A percentile compares a stretch with the other conserved stretches of the same genome.
Evolutionary conservation across 106 monocot species (phyloP).

Genomic region (Triglochin maritima): DNA sequence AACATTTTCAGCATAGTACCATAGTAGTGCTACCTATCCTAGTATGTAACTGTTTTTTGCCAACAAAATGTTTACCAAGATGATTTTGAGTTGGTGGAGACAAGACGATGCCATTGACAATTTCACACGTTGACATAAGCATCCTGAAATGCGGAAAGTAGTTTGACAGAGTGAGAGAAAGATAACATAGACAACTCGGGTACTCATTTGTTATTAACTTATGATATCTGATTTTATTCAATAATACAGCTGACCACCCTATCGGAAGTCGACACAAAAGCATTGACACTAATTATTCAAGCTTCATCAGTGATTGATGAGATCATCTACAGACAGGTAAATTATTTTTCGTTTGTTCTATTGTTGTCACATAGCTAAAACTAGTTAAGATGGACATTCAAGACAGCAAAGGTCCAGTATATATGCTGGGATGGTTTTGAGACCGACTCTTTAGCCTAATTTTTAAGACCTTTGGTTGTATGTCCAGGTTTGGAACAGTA

Average conservation of each 20-base stretch:
- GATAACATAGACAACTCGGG: too few species aligned
- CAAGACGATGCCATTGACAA: too few species aligned
- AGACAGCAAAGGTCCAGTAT: neutral
- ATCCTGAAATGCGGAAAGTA: too few species aligned
- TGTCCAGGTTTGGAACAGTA: slow-evolving; percentile 66
- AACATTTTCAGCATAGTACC: too few species aligned
- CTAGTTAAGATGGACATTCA: neutral
- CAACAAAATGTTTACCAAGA: too few species aligned
- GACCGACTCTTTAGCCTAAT: neutral
- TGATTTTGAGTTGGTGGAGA: too few species aligned
- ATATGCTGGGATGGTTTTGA: neutral
- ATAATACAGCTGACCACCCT: slow-evolving; percentile 45
- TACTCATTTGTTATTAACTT: too few species aligned
- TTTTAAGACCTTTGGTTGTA: neutral
- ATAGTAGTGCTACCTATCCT: too few species aligned
- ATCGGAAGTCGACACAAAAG: slow-evolving; percentile 60
- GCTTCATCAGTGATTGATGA: slow-evolving; percentile 75
- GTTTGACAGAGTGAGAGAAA: too few species aligned
- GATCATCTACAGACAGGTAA: slow-evolving; percentile 69
- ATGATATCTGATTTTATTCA: too few species aligned
- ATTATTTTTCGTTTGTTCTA: neutral
- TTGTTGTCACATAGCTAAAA: neutral
- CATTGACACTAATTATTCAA: slow-evolving; percentile 58
- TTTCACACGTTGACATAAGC: too few species aligned
- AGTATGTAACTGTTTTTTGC: too few species aligned